These are phyloP conservation scores for Jatropha curcas DNA, from an alignment of 345 rosid species.

Conservation along the genomic window DNA sequence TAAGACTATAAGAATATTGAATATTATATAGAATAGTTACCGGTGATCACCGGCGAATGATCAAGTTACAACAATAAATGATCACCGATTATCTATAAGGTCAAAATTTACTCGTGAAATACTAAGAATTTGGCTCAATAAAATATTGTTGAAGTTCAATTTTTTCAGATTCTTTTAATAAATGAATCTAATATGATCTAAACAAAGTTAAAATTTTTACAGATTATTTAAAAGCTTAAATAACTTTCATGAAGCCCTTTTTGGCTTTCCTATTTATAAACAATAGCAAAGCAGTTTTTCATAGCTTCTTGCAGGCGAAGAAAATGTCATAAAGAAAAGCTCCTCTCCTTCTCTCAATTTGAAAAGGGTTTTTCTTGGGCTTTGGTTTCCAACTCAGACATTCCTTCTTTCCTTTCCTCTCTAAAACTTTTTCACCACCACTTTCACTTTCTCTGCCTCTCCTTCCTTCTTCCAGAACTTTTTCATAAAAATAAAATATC, in stretches of 20 bases:
- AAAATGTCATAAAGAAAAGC: not conserved
- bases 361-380: constrained; percentile 10
- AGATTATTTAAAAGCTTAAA: not conserved
- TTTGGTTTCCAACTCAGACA: not conserved
- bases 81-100: too few species aligned
- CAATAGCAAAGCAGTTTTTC: not conserved
- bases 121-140: too few species aligned
- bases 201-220: too few species aligned
- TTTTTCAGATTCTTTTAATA: too few species aligned
- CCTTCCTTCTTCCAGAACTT: not conserved
- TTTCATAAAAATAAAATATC: not conserved
- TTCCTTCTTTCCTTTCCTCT: constrained; percentile 5
- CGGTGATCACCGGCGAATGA: too few species aligned
- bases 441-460: not conserved
- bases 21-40: too few species aligned
- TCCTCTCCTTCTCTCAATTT: not conserved
- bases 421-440: not conserved
- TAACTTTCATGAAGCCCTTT: not conserved
- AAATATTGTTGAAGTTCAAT: too few species aligned
- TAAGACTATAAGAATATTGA: too few species aligned
- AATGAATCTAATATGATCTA: too few species aligned
- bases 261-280: not conserved
- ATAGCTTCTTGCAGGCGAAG: not conserved
- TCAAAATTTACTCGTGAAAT: too few species aligned
- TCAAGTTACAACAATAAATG: too few species aligned